Percentiles rank a stretch among this genome's conserved stretches.
phyloP scores from a whole-genome alignment of 257 asterid genomes.

The Lithospermum erythrorhizon region DNA sequence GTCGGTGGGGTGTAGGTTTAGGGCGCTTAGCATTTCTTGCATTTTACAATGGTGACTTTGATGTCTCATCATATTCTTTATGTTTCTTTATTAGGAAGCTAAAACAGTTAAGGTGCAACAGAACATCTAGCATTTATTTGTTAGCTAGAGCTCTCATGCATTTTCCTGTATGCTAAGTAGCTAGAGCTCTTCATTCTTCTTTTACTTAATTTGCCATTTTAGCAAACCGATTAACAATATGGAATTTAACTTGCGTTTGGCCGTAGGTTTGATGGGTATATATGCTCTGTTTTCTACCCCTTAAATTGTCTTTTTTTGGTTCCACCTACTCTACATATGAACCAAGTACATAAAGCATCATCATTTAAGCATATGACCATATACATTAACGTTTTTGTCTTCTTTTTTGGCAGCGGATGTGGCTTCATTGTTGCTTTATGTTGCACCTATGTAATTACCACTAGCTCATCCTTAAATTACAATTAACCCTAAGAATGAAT shows the following conservation, averaged over 20 bases:
- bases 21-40: no score
- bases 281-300: neutral
- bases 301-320: no score
- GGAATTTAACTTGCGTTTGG: neutral
- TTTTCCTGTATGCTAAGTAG: no score
- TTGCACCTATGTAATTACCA: neutral
- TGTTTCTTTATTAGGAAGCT: neutral
- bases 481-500: neutral
- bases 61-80: neutral
- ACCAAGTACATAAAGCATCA: neutral
- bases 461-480: neutral
- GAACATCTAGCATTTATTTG: neutral
- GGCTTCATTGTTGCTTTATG: conserved; percentile 1
- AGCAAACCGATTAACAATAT: neutral
- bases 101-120: no score
- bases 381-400: neutral
- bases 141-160: no score
- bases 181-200: neutral
- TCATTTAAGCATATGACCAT: no score
- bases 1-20: no score
- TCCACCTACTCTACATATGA: no score
- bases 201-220: no score
- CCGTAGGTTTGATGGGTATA: neutral
- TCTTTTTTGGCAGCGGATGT: neutral
- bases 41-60: no score